phyloP scores from a whole-genome alignment of 1,139 yeast genomes.

The Pichia sp. region DNA sequence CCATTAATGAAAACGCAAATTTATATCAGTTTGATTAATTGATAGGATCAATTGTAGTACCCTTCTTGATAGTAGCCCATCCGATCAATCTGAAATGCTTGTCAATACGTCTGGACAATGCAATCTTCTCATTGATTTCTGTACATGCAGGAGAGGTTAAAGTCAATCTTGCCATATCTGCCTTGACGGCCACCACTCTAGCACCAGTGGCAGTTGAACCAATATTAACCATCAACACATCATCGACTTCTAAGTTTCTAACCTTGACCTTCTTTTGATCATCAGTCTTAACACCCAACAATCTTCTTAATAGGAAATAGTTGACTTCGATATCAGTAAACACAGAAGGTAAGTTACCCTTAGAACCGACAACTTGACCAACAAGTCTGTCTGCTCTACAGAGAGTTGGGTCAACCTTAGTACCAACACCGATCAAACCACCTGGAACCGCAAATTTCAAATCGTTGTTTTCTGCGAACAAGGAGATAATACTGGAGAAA shows the following conservation, averaged over 20 bases:
- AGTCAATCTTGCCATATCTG: slow-evolving; percentile 98
- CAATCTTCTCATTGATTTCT: slow-evolving; percentile 96
- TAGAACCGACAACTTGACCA: slow-evolving; percentile 98
- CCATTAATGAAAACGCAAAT: slow-evolving; percentile 8
- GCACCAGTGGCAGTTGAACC: slow-evolving; percentile 99
- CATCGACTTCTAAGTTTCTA: slow-evolving; percentile 88
- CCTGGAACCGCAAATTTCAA: slow-evolving; percentile 99
- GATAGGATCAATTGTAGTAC: slow-evolving; percentile 77
- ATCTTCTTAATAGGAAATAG: slow-evolving; percentile 92
- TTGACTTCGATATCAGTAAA: slow-evolving; percentile 97
- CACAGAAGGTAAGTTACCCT: slow-evolving; percentile 90
- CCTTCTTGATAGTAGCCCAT: slow-evolving; percentile 98
- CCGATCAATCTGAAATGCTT: slow-evolving; percentile 99
- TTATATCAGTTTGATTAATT: slow-evolving; percentile 27
- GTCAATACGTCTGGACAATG: slow-evolving; percentile 97
- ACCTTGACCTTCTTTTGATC: slow-evolving; percentile 97
- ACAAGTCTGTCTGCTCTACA: slow-evolving; percentile 99
- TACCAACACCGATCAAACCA: slow-evolving; percentile 99
- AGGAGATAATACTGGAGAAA: slow-evolving; percentile 85
- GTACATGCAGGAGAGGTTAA: slow-evolving; percentile 99
- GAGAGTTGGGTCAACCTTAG: slow-evolving; percentile 96
- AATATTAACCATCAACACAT: slow-evolving; percentile 97
- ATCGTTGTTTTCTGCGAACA: slow-evolving; percentile 97
- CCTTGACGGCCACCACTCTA: slow-evolving; percentile 94
- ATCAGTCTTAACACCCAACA: slow-evolving; percentile 97